A percentile compares a stretch with the other conserved stretches of the same genome.
phyloP scores from a whole-genome alignment of 495 filamentous ascomycete genomes.

The Staphylotrichum longicolle region DNA sequence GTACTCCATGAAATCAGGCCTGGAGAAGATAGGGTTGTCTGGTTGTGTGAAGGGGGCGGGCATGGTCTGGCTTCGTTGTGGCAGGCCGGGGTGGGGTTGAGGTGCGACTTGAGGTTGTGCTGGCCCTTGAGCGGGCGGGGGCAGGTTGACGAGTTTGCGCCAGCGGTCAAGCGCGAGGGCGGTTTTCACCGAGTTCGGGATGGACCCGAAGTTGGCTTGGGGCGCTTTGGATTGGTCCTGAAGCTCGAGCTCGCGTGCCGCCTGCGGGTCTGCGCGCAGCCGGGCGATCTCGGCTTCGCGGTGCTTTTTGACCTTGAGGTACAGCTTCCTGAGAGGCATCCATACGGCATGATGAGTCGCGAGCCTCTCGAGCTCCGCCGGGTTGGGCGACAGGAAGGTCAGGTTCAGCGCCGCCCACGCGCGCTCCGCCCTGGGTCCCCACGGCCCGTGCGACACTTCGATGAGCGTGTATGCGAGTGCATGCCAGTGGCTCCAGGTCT shows the following conservation, averaged over 20 bases:
- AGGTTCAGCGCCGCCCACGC: conserved; percentile 74
- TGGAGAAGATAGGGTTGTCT: not conserved
- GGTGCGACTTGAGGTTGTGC: conserved; percentile 3
- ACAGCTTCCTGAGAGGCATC: conserved; percentile 69
- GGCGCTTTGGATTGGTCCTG: conserved; percentile 37
- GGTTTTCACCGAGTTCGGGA: conserved; percentile 39
- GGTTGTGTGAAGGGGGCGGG: not conserved
- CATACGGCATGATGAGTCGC: conserved; percentile 61
- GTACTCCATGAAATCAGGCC: conserved; percentile 30
- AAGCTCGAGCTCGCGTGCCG: conserved; percentile 41
- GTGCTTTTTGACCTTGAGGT: conserved; percentile 61
- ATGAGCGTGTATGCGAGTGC: conserved; percentile 73
- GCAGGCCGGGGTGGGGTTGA: not conserved
- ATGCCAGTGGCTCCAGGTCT: conserved; percentile 79
- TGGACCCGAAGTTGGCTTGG: conserved; percentile 39
- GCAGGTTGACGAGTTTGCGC: conserved; percentile 47
- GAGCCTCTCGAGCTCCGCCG: conserved; percentile 51
- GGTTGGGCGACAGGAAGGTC: conserved; percentile 55
- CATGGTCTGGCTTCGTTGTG: not conserved
- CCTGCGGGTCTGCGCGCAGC: conserved; percentile 42
- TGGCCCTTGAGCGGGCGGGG: conserved; percentile 22
- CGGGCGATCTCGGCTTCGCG: conserved; percentile 50
- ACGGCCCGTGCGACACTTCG: conserved; percentile 72
- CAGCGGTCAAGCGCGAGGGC: conserved; percentile 42
- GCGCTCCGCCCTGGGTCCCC: conserved; percentile 65